phyloP scores from a whole-genome alignment of 2,329 filamentous ascomycete genomes.

The Monilinia fructigena region DNA sequence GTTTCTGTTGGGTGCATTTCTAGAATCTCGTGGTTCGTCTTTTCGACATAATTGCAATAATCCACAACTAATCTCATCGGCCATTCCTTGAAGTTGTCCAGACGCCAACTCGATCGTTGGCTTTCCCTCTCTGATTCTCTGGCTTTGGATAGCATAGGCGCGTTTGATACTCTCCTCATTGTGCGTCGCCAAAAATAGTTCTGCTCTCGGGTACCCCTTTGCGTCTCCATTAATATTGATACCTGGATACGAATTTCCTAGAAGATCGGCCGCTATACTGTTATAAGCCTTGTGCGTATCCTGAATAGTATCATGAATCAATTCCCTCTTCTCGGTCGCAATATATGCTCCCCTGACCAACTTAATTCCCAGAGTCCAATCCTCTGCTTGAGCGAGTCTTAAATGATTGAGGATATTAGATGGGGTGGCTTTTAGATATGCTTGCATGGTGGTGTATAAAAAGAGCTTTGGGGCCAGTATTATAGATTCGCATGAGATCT shows the following conservation, averaged over 20 bases:
- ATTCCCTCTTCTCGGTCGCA: slow-evolving; percentile 46
- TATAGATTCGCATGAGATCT: slow-evolving; percentile 53
- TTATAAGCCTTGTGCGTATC: slow-evolving; percentile 55
- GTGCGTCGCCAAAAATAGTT: slow-evolving; percentile 75
- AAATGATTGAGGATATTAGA: slow-evolving; percentile 48
- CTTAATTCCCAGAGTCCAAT: slow-evolving; percentile 53
- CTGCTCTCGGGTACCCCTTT: slow-evolving; percentile 36
- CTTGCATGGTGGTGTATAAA: slow-evolving; percentile 54
- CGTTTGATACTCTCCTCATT: slow-evolving; percentile 68
- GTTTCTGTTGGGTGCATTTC: no score
- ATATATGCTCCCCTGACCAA: slow-evolving; percentile 55
- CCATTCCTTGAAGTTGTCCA: slow-evolving; percentile 89
- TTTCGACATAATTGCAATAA: slow-evolving; percentile 43
- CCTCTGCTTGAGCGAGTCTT: slow-evolving; percentile 45
- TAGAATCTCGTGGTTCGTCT: background rate
- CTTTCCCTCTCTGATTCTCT: slow-evolving; percentile 44
- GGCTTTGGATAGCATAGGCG: slow-evolving; percentile 50
- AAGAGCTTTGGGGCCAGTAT: slow-evolving; percentile 44
- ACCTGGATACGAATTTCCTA: slow-evolving; percentile 46
- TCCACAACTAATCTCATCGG: slow-evolving; percentile 76
- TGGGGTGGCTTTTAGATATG: slow-evolving; percentile 51
- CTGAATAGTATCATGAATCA: slow-evolving; percentile 48
- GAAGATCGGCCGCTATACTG: slow-evolving; percentile 48
- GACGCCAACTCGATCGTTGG: slow-evolving; percentile 51
- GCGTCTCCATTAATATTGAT: slow-evolving; percentile 22